Evolutionary conservation across 1,139 yeast species (phyloP), one percentile per base, ranked within the genome.

Genomic region (Blastobotrys proliferans): DNA sequence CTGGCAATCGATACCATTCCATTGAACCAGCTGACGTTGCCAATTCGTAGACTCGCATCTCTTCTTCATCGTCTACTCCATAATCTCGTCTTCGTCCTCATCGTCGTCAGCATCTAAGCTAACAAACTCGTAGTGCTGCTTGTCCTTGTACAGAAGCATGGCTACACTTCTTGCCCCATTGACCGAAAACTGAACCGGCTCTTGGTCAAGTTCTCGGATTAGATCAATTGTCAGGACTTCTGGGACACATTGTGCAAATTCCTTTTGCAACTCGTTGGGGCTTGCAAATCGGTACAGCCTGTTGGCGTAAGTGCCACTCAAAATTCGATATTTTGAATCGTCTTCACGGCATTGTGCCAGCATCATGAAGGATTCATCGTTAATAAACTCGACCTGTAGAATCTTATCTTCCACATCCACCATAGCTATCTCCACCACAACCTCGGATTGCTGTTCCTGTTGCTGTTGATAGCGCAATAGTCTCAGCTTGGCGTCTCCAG

Each of bases 81-180:
- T 24, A 21, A 19, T 35, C 5, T 36, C 35, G 30, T 38, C 43
- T 37, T 46, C 43, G 14, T 46, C 51, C 6, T 44, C 48, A 6
- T 41, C 45, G 10, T 45, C 47, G 10, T 46, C 46, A 4, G 45
- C 52, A 28, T 52, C 57, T 17, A 54, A 32, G 25, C 51, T 56
- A 35, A 57, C 47, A 32, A 56, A 52, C 13, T 50, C 41, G 43
- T 52, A 55, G 32, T 46, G 48, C 34, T 49, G 54, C 9, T 29
- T 30, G 32, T 53, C 55, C 10, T 43, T 28, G 34, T 44, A 48
- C 5, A 57, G 40, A 22, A 56, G 30, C 31, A 54, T 50, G 6
- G 56, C 61, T 4, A 57, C 44, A 13, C 51, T 36, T 20, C 55
- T 44, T 3, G 46, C 22, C 11, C 57, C 56, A 27, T 54, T 56